Percentiles rank a stretch among this genome's conserved stretches.
These are phyloP conservation scores for Tephrocybe sp. DNA, from an alignment of 768 basidiomycete genomes.

Conservation along the genomic window DNA sequence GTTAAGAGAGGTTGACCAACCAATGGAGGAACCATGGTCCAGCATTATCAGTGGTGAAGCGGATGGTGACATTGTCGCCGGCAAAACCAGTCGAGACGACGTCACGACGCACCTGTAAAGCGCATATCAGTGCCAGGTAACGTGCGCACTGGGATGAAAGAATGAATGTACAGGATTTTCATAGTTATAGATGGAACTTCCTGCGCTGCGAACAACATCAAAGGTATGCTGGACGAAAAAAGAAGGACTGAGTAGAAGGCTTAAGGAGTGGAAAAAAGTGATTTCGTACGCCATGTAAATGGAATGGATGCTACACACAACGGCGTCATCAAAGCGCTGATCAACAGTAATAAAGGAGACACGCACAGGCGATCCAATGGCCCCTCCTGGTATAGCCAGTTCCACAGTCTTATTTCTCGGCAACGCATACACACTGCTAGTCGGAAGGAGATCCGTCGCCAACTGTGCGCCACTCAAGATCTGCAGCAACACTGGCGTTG, in stretches of 20 bases:
- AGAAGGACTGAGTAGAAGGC: neutral
- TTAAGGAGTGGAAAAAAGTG: neutral
- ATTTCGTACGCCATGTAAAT: slow-evolving; percentile 25
- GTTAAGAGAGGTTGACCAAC: neutral
- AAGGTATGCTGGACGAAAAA: slow-evolving; percentile 28
- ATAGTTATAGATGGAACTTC: slow-evolving; percentile 31
- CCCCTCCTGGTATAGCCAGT: slow-evolving; percentile 35
- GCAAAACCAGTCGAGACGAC: slow-evolving; percentile 9
- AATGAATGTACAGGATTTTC: slow-evolving; percentile 35
- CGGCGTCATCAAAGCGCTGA: slow-evolving; percentile 2
- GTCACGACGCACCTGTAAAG: slow-evolving; percentile 19
- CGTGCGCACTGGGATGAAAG: too few species aligned
- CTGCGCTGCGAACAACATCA: slow-evolving; percentile 33
- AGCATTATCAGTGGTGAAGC: slow-evolving; percentile 38
- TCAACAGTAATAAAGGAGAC: neutral
- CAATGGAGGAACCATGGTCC: slow-evolving; percentile 25
- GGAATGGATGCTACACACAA: slow-evolving; percentile 21
- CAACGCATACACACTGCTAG: slow-evolving; percentile 38
- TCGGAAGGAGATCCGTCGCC: slow-evolving; percentile 26
- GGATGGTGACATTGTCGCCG: slow-evolving; percentile 29
- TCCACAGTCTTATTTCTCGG: slow-evolving; percentile 45
- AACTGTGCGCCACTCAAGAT: slow-evolving; percentile 1
- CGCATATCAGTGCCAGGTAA: neutral
- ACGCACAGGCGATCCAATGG: slow-evolving; percentile 27
- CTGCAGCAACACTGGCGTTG: neutral